Conservation (phyloP, 345 rosid species). For the Stellera chamaejasme region DNA sequence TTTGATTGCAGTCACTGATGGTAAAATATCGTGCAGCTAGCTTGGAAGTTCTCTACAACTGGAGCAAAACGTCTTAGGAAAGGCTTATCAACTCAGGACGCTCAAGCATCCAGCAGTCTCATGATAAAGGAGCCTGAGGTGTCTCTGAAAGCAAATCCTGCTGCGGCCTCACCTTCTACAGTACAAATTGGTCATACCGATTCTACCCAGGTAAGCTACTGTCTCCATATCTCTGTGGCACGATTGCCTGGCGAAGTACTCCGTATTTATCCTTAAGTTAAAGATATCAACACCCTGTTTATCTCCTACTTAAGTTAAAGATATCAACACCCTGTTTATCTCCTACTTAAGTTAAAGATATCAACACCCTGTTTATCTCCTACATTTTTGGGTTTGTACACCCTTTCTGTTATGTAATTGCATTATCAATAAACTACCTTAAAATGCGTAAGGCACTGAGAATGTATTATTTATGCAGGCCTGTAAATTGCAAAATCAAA, state of each 20-base stretch:
- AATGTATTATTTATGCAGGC: conserved; percentile 23
- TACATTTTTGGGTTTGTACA: no score
- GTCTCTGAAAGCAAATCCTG: conserved; percentile 37
- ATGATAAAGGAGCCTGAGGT: conserved; percentile 53
- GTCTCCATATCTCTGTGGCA: conserved; percentile 1
- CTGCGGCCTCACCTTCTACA: conserved; percentile 16
- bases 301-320: no score
- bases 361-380: no score
- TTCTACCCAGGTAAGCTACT: conserved; percentile 33
- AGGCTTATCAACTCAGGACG: conserved; percentile 49
- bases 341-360: no score
- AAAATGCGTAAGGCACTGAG: no score
- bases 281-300: no score
- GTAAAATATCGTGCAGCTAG: conserved; percentile 51
- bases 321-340: no score
- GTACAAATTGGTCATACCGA: conserved; percentile 27
- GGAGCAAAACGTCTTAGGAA: conserved; percentile 85
- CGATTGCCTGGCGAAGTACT: no score
- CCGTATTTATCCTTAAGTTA: no score
- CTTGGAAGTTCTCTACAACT: conserved; percentile 92
- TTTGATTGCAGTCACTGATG: conserved; percentile 6
- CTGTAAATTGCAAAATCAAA: conserved; percentile 32
- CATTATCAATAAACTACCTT: neutral
- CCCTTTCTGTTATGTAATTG: neutral
- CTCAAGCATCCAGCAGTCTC: conserved; percentile 44